Conservation (phyloP, 306 rosid species). For the Astragalus membranaceus region DNA sequence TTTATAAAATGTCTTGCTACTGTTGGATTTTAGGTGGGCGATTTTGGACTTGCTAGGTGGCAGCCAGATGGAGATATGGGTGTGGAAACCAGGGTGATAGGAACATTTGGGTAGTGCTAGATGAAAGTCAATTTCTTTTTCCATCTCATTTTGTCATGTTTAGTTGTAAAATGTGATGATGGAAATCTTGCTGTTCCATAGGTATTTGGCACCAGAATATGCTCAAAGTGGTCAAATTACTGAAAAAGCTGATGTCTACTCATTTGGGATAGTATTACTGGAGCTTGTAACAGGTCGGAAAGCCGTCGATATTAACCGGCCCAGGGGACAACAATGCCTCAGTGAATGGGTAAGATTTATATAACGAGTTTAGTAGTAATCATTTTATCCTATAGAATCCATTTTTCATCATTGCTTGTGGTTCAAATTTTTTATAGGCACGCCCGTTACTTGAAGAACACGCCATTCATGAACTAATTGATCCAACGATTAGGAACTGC, state of each 20-base stretch:
- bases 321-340: slow-evolving; percentile 92
- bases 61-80: slow-evolving; percentile 90
- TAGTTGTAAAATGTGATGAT: slow-evolving; percentile 1
- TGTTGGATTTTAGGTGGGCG: slow-evolving; percentile 76
- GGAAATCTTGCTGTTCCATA: slow-evolving; percentile 14
- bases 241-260: slow-evolving; percentile 94
- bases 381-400: background rate
- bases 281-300: slow-evolving; percentile 92
- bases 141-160: background rate
- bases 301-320: slow-evolving; percentile 73
- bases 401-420: background rate
- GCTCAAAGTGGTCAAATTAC: slow-evolving; percentile 97
- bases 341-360: slow-evolving; percentile 74
- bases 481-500: slow-evolving; percentile 55
- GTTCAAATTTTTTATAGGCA: slow-evolving; percentile 49
- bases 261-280: slow-evolving; percentile 80
- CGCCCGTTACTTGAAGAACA: slow-evolving; percentile 65
- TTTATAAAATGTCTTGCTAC: background rate
- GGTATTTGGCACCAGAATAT: slow-evolving; percentile 97
- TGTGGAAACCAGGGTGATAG: slow-evolving; percentile 90
- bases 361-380: background rate
- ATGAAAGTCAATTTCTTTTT: background rate
- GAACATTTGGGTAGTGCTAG: slow-evolving; percentile 73
- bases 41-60: slow-evolving; percentile 99
- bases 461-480: slow-evolving; percentile 50